Base-by-base conservation (phyloP, 768 basidiomycete genomes). In the Panus rudis region DNA sequence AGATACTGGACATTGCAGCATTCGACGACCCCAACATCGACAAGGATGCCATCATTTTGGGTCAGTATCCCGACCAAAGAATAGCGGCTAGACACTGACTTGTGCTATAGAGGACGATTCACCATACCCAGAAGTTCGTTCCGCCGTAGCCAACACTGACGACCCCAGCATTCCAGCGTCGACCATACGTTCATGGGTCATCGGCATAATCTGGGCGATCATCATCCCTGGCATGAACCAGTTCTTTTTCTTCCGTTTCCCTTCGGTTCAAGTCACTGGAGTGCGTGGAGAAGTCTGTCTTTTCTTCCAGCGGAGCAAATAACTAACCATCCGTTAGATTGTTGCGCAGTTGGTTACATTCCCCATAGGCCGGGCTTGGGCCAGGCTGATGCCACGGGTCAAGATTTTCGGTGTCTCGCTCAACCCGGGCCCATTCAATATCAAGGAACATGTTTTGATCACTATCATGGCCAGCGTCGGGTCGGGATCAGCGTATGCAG, bases 161-260 rank as follows among this genome's bases (percentile, higher is more conserved):
- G 79, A 81, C 52, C 71, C 74, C 10, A 62, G 64, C 21, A 78
- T 81, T 69, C 75, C 75, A 20, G 68, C 69, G 20, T 67, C 72
- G 16, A 77, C 78, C 3, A 46, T 66, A 17, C 61, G 64, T 20
- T 52, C 52, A 11, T 66, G 64, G 64, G 50, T 76, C 31, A 64
- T 80, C 37, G 75, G 78, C 25, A 39, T 76, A 21, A 57, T 69
- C 14, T 80, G 73, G 69, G 70, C 78, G 4, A 67, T 75, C 35
- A 39, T 79, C 20, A 69, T 80, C 33, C 73, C 78, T 10, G 78
- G 77, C 26, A 61, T 78, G 39, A 84, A 88, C 54, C 84, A 84
- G 48, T 83, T 85, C 64, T 81, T 85, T 64, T 81, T 75, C 70
- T 84, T 86, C 63, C 79, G 82, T 13, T 83, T 76, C 54, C 85